Percentiles rank a stretch among this genome's conserved stretches.
Evolutionary conservation across 805 yeast genomes (phyloP).

Genomic region (Ogataea populi-albae): DNA sequence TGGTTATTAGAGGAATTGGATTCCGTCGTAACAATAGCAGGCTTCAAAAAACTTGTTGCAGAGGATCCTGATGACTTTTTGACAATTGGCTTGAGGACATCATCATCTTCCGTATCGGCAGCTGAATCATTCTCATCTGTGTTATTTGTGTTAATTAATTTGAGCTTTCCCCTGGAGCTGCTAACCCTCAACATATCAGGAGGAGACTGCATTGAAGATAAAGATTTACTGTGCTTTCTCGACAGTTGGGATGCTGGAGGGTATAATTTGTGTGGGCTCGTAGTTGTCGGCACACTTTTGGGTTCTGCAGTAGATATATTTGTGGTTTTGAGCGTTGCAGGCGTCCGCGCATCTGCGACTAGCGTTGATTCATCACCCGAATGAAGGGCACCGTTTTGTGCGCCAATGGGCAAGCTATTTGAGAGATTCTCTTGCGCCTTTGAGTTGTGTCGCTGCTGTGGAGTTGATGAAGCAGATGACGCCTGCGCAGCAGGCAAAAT

Average conservation of each 20-base stretch:
- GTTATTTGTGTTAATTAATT: conserved; percentile 8
- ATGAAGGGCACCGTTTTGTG: no score
- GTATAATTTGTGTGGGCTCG: conserved; percentile 5
- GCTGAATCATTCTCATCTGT: conserved; percentile 28
- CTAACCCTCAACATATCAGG: conserved; percentile 37
- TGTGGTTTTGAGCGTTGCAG: neutral
- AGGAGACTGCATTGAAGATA: conserved; percentile 45
- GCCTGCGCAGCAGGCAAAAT: conserved; percentile 54
- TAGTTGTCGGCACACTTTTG: conserved; percentile 6
- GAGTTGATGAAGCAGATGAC: conserved; percentile 6
- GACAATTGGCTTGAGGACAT: conserved; percentile 7
- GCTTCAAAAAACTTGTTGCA: no score
- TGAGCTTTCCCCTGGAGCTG: conserved; percentile 10
- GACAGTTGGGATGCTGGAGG: conserved; percentile 20
- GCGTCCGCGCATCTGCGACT: neutral
- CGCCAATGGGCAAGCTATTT: neutral
- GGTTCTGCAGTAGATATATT: neutral
- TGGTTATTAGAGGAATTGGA: neutral
- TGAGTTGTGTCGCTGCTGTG: neutral
- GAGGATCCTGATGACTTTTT: conserved; percentile 4
- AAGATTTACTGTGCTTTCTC: conserved; percentile 39
- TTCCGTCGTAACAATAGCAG: neutral
- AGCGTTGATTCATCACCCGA: conserved; percentile 1
- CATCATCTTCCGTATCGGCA: conserved; percentile 24
- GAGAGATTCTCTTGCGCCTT: neutral